phyloP scores from a whole-genome alignment of 2,329 filamentous ascomycete genomes.

The Gliomastix tumulicola region DNA sequence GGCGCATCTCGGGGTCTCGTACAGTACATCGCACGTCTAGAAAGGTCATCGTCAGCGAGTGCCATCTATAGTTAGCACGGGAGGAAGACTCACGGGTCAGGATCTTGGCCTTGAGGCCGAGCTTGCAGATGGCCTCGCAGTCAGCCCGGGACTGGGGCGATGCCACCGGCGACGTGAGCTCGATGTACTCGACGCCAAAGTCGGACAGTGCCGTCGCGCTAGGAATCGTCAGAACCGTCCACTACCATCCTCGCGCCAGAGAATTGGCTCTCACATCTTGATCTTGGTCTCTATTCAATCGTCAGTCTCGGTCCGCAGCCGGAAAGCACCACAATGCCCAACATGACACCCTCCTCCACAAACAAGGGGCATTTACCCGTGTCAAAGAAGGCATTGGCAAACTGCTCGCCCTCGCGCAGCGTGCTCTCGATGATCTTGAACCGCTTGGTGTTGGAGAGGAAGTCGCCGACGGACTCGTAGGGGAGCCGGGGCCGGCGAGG shows the following conservation, averaged over 20 bases:
- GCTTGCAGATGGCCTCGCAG: conserved; percentile 89
- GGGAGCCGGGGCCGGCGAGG: too few relatives aligned
- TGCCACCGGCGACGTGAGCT: conserved; percentile 79
- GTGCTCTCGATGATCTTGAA: conserved; percentile 48
- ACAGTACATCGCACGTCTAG: conserved; percentile 12
- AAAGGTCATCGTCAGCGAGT: too few relatives aligned
- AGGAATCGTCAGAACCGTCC: background rate
- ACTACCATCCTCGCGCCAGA: too few relatives aligned
- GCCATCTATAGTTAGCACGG: too few relatives aligned
- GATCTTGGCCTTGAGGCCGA: conserved; percentile 59
- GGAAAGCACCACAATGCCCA: too few relatives aligned
- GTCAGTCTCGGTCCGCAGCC: too few relatives aligned
- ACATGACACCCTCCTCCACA: too few relatives aligned
- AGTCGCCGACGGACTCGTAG: conserved; percentile 4
- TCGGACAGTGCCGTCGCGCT: conserved; percentile 1
- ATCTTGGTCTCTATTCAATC: conserved; percentile 7
- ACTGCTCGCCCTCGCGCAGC: conserved; percentile 74
- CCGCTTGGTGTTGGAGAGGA: conserved; percentile 2
- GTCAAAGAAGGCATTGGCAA: conserved; percentile 65
- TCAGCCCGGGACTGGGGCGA: conserved; percentile 80
- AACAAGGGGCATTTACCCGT: too few relatives aligned
- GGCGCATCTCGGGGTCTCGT: too few relatives aligned
- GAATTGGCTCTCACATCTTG: conserved; percentile 2
- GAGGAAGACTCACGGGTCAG: conserved; percentile 13
- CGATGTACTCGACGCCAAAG: conserved; percentile 66